A percentile compares a stretch with the other conserved stretches of the same genome.
These are phyloP conservation scores for Heterobasidion occidentale DNA, from an alignment of 1,284 basidiomycete species.

Conservation along the genomic window DNA sequence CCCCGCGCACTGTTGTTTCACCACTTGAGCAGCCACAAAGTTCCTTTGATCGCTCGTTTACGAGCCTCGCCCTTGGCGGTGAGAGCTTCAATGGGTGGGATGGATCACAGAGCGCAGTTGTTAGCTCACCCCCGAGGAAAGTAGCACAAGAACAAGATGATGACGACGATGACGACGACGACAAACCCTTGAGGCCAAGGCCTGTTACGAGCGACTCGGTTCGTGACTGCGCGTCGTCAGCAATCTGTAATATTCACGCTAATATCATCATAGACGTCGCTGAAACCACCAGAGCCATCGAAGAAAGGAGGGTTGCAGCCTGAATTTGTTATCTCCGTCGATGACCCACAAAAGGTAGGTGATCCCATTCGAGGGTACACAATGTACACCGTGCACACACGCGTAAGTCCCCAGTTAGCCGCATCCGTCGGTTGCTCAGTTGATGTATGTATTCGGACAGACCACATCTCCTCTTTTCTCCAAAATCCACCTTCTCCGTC, in stretches of 20 bases:
- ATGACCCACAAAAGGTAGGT: constrained; percentile 91
- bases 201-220: constrained; percentile 21
- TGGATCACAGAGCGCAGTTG: constrained; percentile 21
- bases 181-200: constrained; percentile 45
- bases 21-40: constrained; percentile 41
- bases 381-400: constrained; percentile 91
- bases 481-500: constrained; percentile 82
- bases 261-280: not conserved
- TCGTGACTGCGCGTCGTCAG: constrained; percentile 1
- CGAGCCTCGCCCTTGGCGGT: constrained; percentile 54
- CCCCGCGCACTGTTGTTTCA: constrained; percentile 31
- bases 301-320: constrained; percentile 42
- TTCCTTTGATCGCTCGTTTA: constrained; percentile 30
- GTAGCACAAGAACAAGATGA: constrained; percentile 20
- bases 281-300: not conserved
- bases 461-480: constrained; percentile 80
- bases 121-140: constrained; percentile 9
- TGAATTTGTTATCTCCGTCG: constrained; percentile 76
- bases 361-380: constrained; percentile 89
- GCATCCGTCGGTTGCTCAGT: not conserved
- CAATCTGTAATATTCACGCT: not conserved
- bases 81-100: constrained; percentile 55
- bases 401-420: constrained; percentile 34
- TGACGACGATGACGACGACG: constrained; percentile 66
- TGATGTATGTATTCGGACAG: constrained; percentile 26